A percentile compares a stretch with the other conserved stretches of the same genome.
These are phyloP conservation scores for Metschnikowia lochheadii DNA, from an alignment of 805 yeast species.

Conservation along the genomic window DNA sequence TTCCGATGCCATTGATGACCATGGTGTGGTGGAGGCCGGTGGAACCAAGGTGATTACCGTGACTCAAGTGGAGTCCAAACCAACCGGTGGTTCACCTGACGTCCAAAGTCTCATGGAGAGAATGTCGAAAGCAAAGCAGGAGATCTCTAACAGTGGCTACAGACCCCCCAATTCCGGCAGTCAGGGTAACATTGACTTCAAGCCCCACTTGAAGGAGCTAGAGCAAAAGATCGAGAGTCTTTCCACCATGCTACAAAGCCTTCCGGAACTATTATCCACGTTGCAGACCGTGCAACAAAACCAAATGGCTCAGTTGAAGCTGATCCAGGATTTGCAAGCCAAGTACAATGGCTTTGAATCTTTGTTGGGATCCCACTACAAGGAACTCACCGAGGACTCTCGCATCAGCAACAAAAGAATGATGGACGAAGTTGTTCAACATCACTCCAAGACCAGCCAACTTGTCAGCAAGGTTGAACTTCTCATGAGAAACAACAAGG, in stretches of 20 bases:
- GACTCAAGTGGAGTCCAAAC: slow-evolving; percentile 5
- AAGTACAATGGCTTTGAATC: slow-evolving; percentile 25
- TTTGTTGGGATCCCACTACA: slow-evolving; percentile 27
- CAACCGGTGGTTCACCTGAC: neutral
- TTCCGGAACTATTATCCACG: slow-evolving; percentile 1
- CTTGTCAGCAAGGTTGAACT: slow-evolving; percentile 37
- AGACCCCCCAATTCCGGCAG: neutral
- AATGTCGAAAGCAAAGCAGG: slow-evolving; percentile 12
- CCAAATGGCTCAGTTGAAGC: slow-evolving; percentile 17
- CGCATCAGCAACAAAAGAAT: slow-evolving; percentile 32
- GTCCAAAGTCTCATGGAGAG: slow-evolving; percentile 28
- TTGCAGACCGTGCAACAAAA: slow-evolving; percentile 7
- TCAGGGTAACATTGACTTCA: neutral
- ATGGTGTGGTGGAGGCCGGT: slow-evolving; percentile 39
- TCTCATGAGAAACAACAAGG: slow-evolving; percentile 38
- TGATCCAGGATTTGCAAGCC: slow-evolving; percentile 17
- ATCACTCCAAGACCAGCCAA: slow-evolving; percentile 32
- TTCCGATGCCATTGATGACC: slow-evolving; percentile 55
- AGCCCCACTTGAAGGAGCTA: neutral
- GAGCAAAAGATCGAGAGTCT: slow-evolving; percentile 1
- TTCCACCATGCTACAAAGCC: neutral
- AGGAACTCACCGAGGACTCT: slow-evolving; percentile 30
- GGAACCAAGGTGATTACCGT: slow-evolving; percentile 32
- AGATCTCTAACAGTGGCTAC: neutral
- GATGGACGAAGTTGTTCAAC: slow-evolving; percentile 40